Conservation (phyloP, 2,329 filamentous ascomycete species). For the Meredithiella fracta region DNA sequence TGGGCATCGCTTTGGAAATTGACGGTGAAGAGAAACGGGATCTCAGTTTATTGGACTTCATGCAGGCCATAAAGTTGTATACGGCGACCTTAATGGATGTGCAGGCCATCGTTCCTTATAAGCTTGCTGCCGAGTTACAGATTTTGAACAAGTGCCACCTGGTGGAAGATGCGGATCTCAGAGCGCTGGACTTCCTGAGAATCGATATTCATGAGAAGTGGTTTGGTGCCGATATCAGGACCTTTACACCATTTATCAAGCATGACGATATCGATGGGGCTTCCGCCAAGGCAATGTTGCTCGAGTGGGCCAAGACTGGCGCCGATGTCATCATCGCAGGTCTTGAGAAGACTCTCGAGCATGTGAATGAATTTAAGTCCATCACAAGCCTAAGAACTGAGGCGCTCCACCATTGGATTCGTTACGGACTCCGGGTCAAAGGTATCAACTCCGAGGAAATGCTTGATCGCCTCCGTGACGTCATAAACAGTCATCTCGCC, state of each 20-base stretch:
- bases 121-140: slow-evolving; percentile 51
- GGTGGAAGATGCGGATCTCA: slow-evolving; percentile 53
- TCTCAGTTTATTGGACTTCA: slow-evolving; percentile 32
- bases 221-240: slow-evolving; percentile 67
- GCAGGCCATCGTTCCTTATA: slow-evolving; percentile 56
- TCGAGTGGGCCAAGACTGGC: slow-evolving; percentile 45
- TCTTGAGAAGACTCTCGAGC: slow-evolving; percentile 40
- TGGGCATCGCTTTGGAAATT: slow-evolving; percentile 43
- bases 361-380: slow-evolving; percentile 47
- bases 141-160: slow-evolving; percentile 54
- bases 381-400: slow-evolving; percentile 54
- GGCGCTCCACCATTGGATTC: slow-evolving; percentile 60
- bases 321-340: slow-evolving; percentile 44
- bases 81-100: slow-evolving; percentile 63
- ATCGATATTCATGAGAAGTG: slow-evolving; percentile 64
- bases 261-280: slow-evolving; percentile 56
- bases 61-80: slow-evolving; percentile 54
- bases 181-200: slow-evolving; percentile 50
- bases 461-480: slow-evolving; percentile 49
- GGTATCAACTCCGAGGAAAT: slow-evolving; percentile 53
- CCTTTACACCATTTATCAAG: slow-evolving; percentile 75
- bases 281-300: slow-evolving; percentile 43
- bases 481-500: slow-evolving; percentile 52
- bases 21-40: slow-evolving; percentile 25
- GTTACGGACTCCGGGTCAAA: slow-evolving; percentile 44